phyloP scores from a whole-genome alignment of 768 basidiomycete genomes.

The Pisolithus sp. region DNA sequence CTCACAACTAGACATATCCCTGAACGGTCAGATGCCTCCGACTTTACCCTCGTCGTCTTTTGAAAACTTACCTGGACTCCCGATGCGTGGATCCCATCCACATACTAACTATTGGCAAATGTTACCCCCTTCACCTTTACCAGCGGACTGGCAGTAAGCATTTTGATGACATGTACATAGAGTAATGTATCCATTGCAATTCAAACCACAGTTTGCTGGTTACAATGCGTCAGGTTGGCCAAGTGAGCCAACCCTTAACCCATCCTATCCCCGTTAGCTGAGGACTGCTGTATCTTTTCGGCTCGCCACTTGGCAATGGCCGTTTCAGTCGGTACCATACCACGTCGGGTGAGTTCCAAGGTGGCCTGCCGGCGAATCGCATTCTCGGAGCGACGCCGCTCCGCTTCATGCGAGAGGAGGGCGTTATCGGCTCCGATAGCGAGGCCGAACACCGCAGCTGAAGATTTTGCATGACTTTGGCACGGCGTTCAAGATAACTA shows the following conservation, averaged over 20 bases:
- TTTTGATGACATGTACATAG: constrained; percentile 1
- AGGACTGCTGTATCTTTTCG: constrained; percentile 20
- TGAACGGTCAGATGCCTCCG: constrained; percentile 20
- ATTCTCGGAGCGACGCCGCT: constrained; percentile 61
- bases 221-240: neutral
- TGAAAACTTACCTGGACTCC: constrained; percentile 30
- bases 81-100: constrained; percentile 35
- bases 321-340: constrained; percentile 74
- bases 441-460: constrained; percentile 61
- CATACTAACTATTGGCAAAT: constrained; percentile 27
- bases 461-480: constrained; percentile 5
- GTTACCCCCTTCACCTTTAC: constrained; percentile 19
- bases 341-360: constrained; percentile 65
- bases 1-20: constrained; percentile 25
- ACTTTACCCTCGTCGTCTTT: constrained; percentile 16
- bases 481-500: neutral
- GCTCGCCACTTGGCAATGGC: constrained; percentile 79
- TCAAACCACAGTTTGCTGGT: neutral
- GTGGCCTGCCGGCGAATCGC: constrained; percentile 66
- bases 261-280: neutral
- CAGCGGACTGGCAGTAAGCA: constrained; percentile 23
- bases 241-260: neutral
- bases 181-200: constrained; percentile 12
- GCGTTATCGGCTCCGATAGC: constrained; percentile 74
- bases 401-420: constrained; percentile 61